phyloP scores from a whole-genome alignment of 208 protist species.

The Crithidia brevicula region DNA sequence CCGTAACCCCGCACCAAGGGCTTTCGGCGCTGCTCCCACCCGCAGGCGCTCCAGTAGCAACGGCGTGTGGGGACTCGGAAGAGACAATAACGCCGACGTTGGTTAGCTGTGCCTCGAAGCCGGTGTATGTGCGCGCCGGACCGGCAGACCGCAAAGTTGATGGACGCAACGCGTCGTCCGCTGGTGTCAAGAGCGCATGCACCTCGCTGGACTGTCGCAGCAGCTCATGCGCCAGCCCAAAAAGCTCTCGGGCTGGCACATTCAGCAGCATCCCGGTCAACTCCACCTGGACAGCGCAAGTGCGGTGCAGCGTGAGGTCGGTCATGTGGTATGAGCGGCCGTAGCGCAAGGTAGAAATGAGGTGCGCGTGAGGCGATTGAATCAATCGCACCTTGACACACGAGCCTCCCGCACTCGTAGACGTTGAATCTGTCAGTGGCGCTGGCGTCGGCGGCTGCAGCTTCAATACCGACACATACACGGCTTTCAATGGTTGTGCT shows the following conservation, averaged over 20 bases:
- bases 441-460: too few relatives aligned
- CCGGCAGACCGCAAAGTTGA: neutral
- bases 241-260: slow-evolving; percentile 13
- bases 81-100: slow-evolving; percentile 8
- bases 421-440: neutral
- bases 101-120: slow-evolving; percentile 18
- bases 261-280: slow-evolving; percentile 9
- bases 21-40: neutral
- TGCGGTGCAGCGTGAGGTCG: slow-evolving; percentile 20
- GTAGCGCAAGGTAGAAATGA: slow-evolving; percentile 8
- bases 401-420: neutral
- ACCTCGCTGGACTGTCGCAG: slow-evolving; percentile 14
- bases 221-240: slow-evolving; percentile 16
- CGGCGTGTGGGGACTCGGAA: neutral
- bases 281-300: slow-evolving; percentile 6
- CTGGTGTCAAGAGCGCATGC: neutral
- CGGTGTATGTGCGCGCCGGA: slow-evolving; percentile 17
- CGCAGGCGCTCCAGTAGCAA: neutral
- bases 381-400: slow-evolving; percentile 15
- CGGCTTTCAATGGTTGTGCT: too few relatives aligned
- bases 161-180: neutral
- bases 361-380: neutral
- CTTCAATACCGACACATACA: slow-evolving; percentile 23
- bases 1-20: slow-evolving; percentile 13
- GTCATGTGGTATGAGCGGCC: slow-evolving; percentile 21